Base-by-base conservation (phyloP, 768 basidiomycete species). In the Lactarius indigo region DNA sequence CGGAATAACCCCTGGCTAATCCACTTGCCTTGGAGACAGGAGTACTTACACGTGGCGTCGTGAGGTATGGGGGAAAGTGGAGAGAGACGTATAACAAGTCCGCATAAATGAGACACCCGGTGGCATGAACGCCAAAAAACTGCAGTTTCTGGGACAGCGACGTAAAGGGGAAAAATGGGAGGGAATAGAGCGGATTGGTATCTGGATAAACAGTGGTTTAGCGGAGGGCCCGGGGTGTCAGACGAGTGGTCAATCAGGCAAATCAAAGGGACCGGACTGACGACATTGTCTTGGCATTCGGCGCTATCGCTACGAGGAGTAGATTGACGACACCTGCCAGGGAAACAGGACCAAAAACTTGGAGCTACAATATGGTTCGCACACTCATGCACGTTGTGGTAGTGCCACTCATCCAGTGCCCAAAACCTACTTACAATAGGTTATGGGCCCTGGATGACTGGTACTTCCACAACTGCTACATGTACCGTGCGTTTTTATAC, bases 1-100 rank as follows among this genome's bases (percentile, higher is more conserved):
- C 77, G 59, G 64, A 82, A 77, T 71, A 87, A 88, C 71, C 78
- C 76, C 15, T 60, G 8, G 39, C 64, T 2, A 35, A 8, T 35
- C 35, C 35, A 67, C 23, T 61, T 2, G 28, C 69, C 61, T 37
- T 69, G 41, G 20, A 64, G 64, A 39, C n/a, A 39, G 39, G 66
- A 64, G 52, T 39, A 44, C 7, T n/a, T 20, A 52, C 62, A 20
- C 18, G 47, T n/a, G n/a, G 59, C 5, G 35, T 47, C 5, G 35
- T 47, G 59, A 64, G 57, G 39, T 44, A 50, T 15, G 61, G 59
- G 28, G 30, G 30, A 61, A 23, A 28, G 37, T 23, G 55, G 68
- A 28, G 64, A 65, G 65, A 57, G 62, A 62, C 68, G 72, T 70
- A 72, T 69, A 64, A 59, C 73, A 71, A 72, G 75, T 75, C 75